Base-by-base conservation (phyloP, 257 asterid species). In the Ligustrum vulgare region DNA sequence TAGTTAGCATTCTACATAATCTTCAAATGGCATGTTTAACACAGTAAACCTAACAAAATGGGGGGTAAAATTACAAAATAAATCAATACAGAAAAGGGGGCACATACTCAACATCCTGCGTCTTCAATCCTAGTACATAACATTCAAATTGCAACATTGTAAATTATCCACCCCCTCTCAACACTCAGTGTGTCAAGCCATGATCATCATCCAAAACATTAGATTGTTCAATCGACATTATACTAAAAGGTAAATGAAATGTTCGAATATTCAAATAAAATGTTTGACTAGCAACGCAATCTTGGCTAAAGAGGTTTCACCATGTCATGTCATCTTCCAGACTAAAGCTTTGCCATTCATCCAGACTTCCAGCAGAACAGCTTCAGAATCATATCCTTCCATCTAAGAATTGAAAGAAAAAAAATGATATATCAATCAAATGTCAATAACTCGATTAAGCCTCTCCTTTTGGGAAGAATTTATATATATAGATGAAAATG, bases 121-220 rank as follows among this genome's bases (percentile, higher is more conserved):
- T 63, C 78, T 72, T 80, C 41, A 84, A 85, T 73, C 87, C 81
- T 89, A 87, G 73, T 78, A 89, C 91, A 87, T 78, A 82, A 82
- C 72, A 82, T 80, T 76, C 80, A 81, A 79, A 82, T 72, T 79
- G 71, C 58, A 82, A 76, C 77, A 73, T 68, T 77, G 81, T 66
- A 76, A 78, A 77, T 81, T 34, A 83, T 85, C 82, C 86, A 78
- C 78, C 67, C 58, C 63, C 68, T 80, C 80, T 78, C 82, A 84
- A n/a, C 80, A 88, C 86, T 84, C 83, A 85, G 77, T 76, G 78
- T 20, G 73, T 79, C 70, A 86, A 78, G 84, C 81, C 81, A 78
- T 72, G 72, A 72, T 69, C 76, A 80, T 78, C 86, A 84, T 72
- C 86, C 85, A 83, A 79, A 86, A 76, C 77, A 78, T 72, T 69